Evolutionary conservation across 371 early-diverging fungal genomes (phyloP).

Genomic region (Apophysomyces ossiformis): DNA sequence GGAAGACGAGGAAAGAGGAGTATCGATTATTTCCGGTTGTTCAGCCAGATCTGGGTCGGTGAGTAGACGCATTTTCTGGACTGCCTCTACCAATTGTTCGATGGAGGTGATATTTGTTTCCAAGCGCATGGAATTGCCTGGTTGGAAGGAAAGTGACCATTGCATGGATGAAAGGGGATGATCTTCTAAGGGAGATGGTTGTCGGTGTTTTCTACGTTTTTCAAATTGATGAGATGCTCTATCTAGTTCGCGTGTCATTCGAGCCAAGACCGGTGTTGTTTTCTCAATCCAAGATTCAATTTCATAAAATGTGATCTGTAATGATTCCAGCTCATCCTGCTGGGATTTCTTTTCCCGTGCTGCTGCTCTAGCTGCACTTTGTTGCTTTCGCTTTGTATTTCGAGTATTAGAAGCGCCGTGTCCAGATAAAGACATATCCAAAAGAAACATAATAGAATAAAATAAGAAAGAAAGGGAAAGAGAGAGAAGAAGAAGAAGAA

Average conservation of each 20-base stretch:
- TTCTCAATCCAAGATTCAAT: constrained; percentile 51
- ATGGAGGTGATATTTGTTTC: constrained; percentile 46
- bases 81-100: constrained; percentile 43
- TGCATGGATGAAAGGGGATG: constrained; percentile 18
- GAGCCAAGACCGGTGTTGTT: constrained; percentile 36
- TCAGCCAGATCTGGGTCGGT: constrained; percentile 11
- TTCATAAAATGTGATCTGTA: constrained; percentile 49
- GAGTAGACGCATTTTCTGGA: constrained; percentile 33
- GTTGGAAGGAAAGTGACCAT: constrained; percentile 44
- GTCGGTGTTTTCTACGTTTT: constrained; percentile 12
- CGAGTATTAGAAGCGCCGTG: not conserved
- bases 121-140: constrained; percentile 34
- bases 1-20: not conserved
- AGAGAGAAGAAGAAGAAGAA: not conserved
- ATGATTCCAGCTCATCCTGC: constrained; percentile 41
- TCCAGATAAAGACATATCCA: not conserved
- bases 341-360: constrained; percentile 29
- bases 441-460: constrained; percentile 7
- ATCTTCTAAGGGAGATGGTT: not conserved
- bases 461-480: constrained; percentile 1
- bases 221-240: constrained; percentile 38
- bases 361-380: constrained; percentile 29
- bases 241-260: constrained; percentile 45
- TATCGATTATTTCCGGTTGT: not conserved
- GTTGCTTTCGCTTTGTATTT: constrained; percentile 1